Percentiles rank a stretch among this genome's conserved stretches.
Conservation (phyloP, 2,329 filamentous ascomycete genomes). For the Neophaeococcomyces mojaviensis region DNA sequence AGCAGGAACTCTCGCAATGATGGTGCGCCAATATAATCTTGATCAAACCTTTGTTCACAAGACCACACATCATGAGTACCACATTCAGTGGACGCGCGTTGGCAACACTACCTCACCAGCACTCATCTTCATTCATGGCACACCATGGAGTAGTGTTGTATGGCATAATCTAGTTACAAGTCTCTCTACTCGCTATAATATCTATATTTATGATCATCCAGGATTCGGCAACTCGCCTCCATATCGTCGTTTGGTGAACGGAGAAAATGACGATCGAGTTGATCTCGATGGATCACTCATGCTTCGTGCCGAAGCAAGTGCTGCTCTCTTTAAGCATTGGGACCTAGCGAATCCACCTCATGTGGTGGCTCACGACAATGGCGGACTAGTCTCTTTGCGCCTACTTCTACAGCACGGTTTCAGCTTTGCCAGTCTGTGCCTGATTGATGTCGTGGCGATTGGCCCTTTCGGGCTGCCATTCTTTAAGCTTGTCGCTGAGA, state of each 20-base stretch:
- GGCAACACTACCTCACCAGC: conserved; percentile 27
- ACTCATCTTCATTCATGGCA: conserved; percentile 41
- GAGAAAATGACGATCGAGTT: conserved; percentile 4
- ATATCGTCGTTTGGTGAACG: conserved; percentile 12
- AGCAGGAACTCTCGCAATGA: no score
- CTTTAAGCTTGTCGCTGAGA: conserved; percentile 35
- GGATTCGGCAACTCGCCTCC: conserved; percentile 37
- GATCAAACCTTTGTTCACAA: conserved; percentile 27
- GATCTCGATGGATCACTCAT: conserved; percentile 31
- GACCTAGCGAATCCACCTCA: conserved; percentile 25
- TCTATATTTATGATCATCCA: conserved; percentile 41
- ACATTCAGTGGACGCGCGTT: conserved; percentile 30
- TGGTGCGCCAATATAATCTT: no score
- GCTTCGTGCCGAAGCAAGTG: conserved; percentile 32
- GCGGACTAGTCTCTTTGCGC: conserved; percentile 35
- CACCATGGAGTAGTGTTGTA: conserved; percentile 40
- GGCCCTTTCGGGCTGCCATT: conserved; percentile 38
- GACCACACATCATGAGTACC: conserved; percentile 24
- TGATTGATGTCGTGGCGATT: conserved; percentile 39
- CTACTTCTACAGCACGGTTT: conserved; percentile 32
- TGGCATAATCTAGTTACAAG: conserved; percentile 32
- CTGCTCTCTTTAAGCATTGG: conserved; percentile 34
- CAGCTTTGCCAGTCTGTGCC: conserved; percentile 33
- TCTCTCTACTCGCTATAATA: conserved; percentile 29
- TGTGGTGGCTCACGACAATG: conserved; percentile 41